These are phyloP conservation scores for Thermochaetoides thermophila DNA, from an alignment of 495 filamentous ascomycete genomes.

Conservation along the genomic window DNA sequence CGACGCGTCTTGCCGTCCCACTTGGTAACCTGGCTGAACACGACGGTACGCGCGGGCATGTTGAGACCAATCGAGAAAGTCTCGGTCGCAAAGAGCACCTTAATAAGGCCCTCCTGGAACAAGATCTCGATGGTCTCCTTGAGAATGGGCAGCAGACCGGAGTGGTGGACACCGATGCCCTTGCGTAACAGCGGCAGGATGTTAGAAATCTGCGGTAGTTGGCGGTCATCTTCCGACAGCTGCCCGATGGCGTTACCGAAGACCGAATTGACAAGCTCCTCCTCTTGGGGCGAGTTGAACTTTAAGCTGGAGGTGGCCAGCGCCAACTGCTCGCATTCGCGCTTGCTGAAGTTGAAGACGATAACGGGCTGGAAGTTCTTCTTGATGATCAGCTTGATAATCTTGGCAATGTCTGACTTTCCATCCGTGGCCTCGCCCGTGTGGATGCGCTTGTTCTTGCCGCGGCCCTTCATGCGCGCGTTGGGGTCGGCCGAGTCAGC, in stretches of 20 bases:
- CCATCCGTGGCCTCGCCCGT: conserved; percentile 56
- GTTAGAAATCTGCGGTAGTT: conserved; percentile 77
- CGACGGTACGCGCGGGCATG: conserved; percentile 98
- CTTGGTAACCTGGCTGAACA: conserved; percentile 91
- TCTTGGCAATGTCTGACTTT: conserved; percentile 82
- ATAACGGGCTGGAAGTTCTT: conserved; percentile 95
- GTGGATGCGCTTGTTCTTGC: conserved; percentile 79
- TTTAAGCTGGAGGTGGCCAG: conserved; percentile 68
- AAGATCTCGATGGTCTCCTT: conserved; percentile 99
- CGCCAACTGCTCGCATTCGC: conserved; percentile 79
- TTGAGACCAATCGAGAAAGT: conserved; percentile 98
- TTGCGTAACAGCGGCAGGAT: conserved; percentile 79
- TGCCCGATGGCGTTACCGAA: conserved; percentile 81
- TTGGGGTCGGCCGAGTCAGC: conserved; percentile 64
- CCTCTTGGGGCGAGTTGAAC: conserved; percentile 97
- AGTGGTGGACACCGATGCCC: conserved; percentile 95
- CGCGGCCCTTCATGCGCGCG: conserved; percentile 67
- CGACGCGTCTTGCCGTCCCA: conserved; percentile 73
- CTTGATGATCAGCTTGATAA: conserved; percentile 95
- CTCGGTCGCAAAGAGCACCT: conserved; percentile 93
- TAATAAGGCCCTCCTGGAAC: conserved; percentile 95
- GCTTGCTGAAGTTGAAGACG: conserved; percentile 97
- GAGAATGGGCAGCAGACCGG: conserved; percentile 83
- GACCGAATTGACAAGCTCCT: conserved; percentile 85
- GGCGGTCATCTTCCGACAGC: conserved; percentile 79